Base-by-base conservation (phyloP, 2,329 filamentous ascomycete species). In the Beauveria pseudobassiana region DNA sequence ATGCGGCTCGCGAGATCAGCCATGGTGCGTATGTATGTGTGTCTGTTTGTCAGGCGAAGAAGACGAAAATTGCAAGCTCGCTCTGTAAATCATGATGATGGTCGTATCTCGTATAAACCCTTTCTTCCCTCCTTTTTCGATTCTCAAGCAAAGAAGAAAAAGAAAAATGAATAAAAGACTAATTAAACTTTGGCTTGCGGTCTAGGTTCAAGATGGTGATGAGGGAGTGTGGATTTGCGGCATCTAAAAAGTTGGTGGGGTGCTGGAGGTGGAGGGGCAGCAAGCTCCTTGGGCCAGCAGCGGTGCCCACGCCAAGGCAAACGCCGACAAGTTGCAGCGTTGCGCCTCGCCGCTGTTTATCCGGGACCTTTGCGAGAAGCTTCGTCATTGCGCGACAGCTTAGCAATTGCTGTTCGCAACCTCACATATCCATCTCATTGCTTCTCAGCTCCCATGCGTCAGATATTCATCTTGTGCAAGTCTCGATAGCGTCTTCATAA, bases 1-100 rank as follows among this genome's bases (percentile, higher is more conserved):
- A 81, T 80, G 65, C 79, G 79, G 68, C 78, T 81, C 53, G 80
- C 80, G 49, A 82, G 77, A 67, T 81, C 79, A 59, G 79, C 72
- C 79, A 81, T 81, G 20, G 59, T 68, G 66, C 16, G n/a, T 30
- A 38, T 24, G 43, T 12, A n/a, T 24, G 52, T 46, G 26, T 26
- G 52, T 51, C 18, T 34, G 53, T 43, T 38, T 42, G 43, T 49
- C n/a, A 8, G 24, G 24, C 18, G 18, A 34, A 20, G 30, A 28
- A n/a, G 6, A 57, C 30, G 24, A 6, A 46, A 26, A 42, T 9
- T 14, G n/a, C 43, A 46, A 18, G 51, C 34, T 26, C 49, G n/a
- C 20, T 18, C 20, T 34, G 51, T n/a, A n/a, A n/a, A n/a, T n/a
- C 2, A 8, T 10, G 5, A 12, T 5, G 22, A 34, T 40, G 7